A percentile compares a stretch with the other conserved stretches of the same genome.
phyloP scores from a whole-genome alignment of 306 rosid species.

The Arachis stenosperma region DNA sequence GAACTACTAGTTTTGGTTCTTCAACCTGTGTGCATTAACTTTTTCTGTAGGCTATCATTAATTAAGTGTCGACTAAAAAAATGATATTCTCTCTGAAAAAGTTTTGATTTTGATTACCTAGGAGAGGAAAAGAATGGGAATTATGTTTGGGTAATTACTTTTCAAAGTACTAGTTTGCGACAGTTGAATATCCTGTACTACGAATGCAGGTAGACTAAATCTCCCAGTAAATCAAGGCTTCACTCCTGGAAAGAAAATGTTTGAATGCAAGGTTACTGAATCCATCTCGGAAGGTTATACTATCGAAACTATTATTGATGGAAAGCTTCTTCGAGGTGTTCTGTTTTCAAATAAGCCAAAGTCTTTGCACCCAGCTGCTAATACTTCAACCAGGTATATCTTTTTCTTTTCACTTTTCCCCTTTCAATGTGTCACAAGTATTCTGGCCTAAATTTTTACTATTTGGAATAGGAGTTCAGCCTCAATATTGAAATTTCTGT shows the following conservation, averaged over 20 bases:
- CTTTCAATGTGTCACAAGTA: background rate
- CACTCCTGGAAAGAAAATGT: slow-evolving; percentile 59
- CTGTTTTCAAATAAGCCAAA: slow-evolving; percentile 66
- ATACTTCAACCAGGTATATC: slow-evolving; percentile 61
- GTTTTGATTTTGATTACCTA: background rate
- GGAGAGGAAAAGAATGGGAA: slow-evolving; percentile 17
- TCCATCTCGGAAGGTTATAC: slow-evolving; percentile 62
- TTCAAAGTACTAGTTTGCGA: slow-evolving; percentile 30
- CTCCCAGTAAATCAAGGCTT: slow-evolving; percentile 52
- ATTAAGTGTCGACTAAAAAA: slow-evolving; percentile 33
- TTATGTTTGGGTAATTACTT: slow-evolving; percentile 20
- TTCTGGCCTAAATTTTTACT: background rate
- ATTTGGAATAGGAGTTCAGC: too few relatives aligned
- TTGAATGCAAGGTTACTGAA: slow-evolving; percentile 81
- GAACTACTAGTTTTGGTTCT: slow-evolving; percentile 15
- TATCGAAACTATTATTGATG: slow-evolving; percentile 88
- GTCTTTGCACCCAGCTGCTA: slow-evolving; percentile 42
- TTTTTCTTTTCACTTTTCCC: background rate
- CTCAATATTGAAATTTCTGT: too few relatives aligned
- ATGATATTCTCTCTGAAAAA: background rate
- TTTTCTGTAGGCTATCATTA: slow-evolving; percentile 6
- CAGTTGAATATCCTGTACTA: slow-evolving; percentile 38
- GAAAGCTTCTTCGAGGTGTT: slow-evolving; percentile 88
- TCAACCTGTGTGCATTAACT: slow-evolving; percentile 21
- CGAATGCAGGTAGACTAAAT: slow-evolving; percentile 57